Conservation (phyloP, 2,329 filamentous ascomycete genomes). For the Camillea tinctor region DNA sequence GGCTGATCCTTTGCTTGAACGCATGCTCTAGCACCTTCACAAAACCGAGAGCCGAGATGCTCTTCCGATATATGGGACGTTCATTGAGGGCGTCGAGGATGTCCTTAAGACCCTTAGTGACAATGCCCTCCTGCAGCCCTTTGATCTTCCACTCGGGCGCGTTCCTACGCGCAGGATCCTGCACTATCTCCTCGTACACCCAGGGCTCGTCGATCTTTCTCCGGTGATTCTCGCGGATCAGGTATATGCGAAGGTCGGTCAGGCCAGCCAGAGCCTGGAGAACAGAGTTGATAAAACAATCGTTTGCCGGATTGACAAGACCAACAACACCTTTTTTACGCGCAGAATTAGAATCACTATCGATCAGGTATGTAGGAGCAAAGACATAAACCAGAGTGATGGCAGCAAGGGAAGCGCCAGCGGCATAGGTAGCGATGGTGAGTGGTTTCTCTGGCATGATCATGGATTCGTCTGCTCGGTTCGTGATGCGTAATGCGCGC, state of each 20-base stretch:
- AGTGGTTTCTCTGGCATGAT: slow-evolving; percentile 78
- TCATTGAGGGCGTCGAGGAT: slow-evolving; percentile 93
- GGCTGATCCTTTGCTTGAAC: slow-evolving; percentile 85
- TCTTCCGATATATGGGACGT: slow-evolving; percentile 89
- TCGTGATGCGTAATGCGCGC: background rate
- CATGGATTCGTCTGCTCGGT: slow-evolving; percentile 10
- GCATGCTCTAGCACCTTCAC: slow-evolving; percentile 79
- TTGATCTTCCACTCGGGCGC: slow-evolving; percentile 57
- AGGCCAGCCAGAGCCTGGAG: slow-evolving; percentile 90
- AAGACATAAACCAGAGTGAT: slow-evolving; percentile 97
- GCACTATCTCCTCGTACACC: slow-evolving; percentile 67
- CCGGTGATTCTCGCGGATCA: slow-evolving; percentile 88
- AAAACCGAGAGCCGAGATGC: slow-evolving; percentile 83
- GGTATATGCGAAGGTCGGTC: slow-evolving; percentile 82
- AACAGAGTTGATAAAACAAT: slow-evolving; percentile 95
- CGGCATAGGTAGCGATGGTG: slow-evolving; percentile 88
- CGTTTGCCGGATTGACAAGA: slow-evolving; percentile 86
- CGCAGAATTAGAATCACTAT: slow-evolving; percentile 66
- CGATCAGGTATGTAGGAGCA: slow-evolving; percentile 93
- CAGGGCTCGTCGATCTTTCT: slow-evolving; percentile 74
- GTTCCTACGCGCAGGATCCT: slow-evolving; percentile 38
- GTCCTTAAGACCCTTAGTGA: slow-evolving; percentile 86
- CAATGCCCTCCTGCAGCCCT: slow-evolving; percentile 74
- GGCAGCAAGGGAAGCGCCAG: slow-evolving; percentile 90
- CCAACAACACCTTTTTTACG: slow-evolving; percentile 89